Conservation (phyloP, 345 rosid species). For the Anacardium occidentale region DNA sequence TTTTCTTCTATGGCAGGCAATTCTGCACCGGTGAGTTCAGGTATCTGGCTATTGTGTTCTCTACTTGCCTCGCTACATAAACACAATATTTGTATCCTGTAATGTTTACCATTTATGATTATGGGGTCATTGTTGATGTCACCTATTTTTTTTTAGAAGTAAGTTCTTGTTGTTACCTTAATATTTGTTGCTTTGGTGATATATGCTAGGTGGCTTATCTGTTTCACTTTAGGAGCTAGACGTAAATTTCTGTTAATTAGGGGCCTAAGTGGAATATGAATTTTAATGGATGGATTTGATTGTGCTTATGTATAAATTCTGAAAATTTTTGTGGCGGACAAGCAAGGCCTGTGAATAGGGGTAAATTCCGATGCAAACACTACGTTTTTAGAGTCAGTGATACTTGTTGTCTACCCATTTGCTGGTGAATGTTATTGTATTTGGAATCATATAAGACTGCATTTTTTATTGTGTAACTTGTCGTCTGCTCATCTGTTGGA, state of each 20-base stretch:
- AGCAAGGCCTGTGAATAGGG: too few relatives aligned
- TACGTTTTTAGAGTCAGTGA: too few relatives aligned
- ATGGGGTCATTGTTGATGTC: background rate
- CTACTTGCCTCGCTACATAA: background rate
- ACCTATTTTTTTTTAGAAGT: background rate
- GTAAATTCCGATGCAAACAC: too few relatives aligned
- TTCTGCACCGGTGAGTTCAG: conserved; percentile 94
- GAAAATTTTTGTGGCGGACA: too few relatives aligned
- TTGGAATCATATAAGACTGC: background rate
- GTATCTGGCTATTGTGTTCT: conserved; percentile 25
- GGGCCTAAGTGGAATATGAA: too few relatives aligned
- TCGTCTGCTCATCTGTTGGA: conserved; percentile 6
- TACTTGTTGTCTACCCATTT: too few relatives aligned
- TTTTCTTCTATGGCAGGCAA: conserved; percentile 56
- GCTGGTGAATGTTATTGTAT: background rate
- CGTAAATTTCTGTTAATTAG: too few relatives aligned
- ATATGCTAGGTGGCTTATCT: background rate
- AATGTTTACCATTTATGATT: background rate
- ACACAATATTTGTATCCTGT: background rate
- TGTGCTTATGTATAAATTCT: too few relatives aligned
- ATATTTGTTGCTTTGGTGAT: background rate
- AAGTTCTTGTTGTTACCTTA: background rate
- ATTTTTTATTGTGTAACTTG: background rate
- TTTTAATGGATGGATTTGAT: too few relatives aligned
- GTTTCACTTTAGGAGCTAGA: too few relatives aligned